Evolutionary conservation across 192 early-diverging fungal species (phyloP).

Genomic region (Coemansia sp.): DNA sequence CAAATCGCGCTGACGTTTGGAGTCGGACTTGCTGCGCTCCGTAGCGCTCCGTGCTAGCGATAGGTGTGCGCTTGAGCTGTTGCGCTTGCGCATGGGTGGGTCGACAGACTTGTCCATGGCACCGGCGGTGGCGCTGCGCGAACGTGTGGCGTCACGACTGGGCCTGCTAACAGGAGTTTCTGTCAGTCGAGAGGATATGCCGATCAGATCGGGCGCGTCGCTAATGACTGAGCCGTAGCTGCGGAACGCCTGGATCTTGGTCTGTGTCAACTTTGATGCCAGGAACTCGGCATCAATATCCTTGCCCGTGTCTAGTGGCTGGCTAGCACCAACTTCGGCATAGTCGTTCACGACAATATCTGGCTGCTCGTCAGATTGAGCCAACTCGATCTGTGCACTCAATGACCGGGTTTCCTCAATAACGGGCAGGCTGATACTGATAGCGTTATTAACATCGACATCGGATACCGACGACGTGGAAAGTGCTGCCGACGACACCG

Average conservation of each 20-base stretch:
- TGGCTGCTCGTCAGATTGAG: neutral
- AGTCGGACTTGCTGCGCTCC: slow-evolving; percentile 1
- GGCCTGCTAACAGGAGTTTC: slow-evolving; percentile 24
- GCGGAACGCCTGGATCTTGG: slow-evolving; percentile 31
- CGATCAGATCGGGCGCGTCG: slow-evolving; percentile 54
- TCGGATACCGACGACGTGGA: neutral
- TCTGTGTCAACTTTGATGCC: slow-evolving; percentile 33
- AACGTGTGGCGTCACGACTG: slow-evolving; percentile 37
- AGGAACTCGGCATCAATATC: slow-evolving; percentile 26
- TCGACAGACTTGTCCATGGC: neutral
- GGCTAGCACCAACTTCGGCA: neutral
- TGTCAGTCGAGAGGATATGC: slow-evolving; percentile 24
- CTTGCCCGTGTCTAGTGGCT: neutral
- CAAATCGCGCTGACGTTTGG: neutral
- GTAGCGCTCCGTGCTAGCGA: slow-evolving; percentile 1
- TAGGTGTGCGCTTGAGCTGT: neutral
- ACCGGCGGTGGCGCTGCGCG: slow-evolving; percentile 10
- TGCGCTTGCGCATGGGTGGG: slow-evolving; percentile 11
- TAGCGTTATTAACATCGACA: neutral
- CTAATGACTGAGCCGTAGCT: slow-evolving; percentile 44
- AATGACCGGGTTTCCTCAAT: slow-evolving; percentile 14
- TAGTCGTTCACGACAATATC: neutral
- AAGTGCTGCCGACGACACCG: neutral
- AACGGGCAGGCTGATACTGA: slow-evolving; percentile 11
- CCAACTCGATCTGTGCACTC: slow-evolving; percentile 13